phyloP scores from a whole-genome alignment of 2,329 filamentous ascomycete species.

The Zasmidium citrigriseum region DNA sequence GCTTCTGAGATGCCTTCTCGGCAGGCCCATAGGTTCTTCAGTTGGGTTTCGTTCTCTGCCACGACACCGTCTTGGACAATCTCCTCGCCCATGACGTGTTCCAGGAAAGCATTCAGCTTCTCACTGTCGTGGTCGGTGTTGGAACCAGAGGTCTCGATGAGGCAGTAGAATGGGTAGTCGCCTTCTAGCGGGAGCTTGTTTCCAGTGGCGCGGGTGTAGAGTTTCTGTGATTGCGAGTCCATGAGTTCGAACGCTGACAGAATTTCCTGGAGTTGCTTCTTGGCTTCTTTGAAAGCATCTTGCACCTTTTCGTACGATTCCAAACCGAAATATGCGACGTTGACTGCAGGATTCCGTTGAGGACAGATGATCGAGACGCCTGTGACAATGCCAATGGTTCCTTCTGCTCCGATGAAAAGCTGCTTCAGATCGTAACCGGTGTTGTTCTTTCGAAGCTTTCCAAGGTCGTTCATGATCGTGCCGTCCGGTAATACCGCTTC shows the following conservation, averaged over 20 bases:
- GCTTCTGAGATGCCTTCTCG: constrained; percentile 91
- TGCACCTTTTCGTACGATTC: constrained; percentile 89
- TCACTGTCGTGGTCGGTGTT: constrained; percentile 89
- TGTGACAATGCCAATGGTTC: constrained; percentile 92
- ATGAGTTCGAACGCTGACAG: constrained; percentile 97
- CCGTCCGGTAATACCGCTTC: constrained; percentile 94
- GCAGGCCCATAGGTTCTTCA: constrained; percentile 83
- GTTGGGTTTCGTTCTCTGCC: constrained; percentile 90
- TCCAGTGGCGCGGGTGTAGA: constrained; percentile 73
- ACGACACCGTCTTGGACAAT: constrained; percentile 88
- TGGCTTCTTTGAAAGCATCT: constrained; percentile 82
- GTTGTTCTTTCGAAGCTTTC: constrained; percentile 93
- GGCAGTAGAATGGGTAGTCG: constrained; percentile 90
- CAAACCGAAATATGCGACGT: constrained; percentile 92
- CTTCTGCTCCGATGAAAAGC: constrained; percentile 92
- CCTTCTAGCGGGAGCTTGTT: constrained; percentile 79
- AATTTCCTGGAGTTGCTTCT: constrained; percentile 88
- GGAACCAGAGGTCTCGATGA: constrained; percentile 94
- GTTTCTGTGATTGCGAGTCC: constrained; percentile 78
- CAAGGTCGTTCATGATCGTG: constrained; percentile 86
- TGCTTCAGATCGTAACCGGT: constrained; percentile 98
- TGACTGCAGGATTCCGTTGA: constrained; percentile 81
- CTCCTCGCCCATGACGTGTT: constrained; percentile 84
- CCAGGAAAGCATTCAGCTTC: constrained; percentile 87
- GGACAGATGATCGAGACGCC: constrained; percentile 87